These are phyloP conservation scores for Axilococcus clingmanii DNA, from an alignment of 139 green algal species.

Conservation along the genomic window DNA sequence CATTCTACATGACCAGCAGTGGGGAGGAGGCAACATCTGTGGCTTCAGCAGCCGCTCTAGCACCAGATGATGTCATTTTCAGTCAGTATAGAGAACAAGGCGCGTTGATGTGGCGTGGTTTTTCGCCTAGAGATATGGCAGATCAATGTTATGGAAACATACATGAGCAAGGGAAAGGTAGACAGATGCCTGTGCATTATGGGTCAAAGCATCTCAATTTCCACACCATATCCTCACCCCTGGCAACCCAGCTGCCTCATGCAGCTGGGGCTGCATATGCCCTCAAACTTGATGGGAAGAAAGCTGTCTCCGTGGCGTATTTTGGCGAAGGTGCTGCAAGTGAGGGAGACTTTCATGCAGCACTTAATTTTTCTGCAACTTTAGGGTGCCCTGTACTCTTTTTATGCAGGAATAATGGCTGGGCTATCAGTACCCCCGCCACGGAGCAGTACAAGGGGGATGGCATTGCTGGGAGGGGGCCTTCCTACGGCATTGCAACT, in stretches of 20 bases:
- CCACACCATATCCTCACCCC: conserved; percentile 83
- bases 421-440: conserved; percentile 82
- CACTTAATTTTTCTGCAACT: conserved; percentile 85
- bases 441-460: conserved; percentile 85
- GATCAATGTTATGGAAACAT: conserved; percentile 81
- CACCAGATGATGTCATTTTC: conserved; percentile 66
- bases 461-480: conserved; percentile 66
- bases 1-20: conserved; percentile 88
- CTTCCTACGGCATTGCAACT: conserved; percentile 67
- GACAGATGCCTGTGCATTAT: conserved; percentile 96
- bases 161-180: conserved; percentile 69
- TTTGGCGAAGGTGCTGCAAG: conserved; percentile 82
- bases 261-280: conserved; percentile 83
- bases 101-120: conserved; percentile 84
- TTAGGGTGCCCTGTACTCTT: conserved; percentile 75
- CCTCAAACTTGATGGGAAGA: conserved; percentile 48
- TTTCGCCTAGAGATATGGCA: conserved; percentile 71
- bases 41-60: conserved; percentile 67
- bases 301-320: conserved; percentile 42
- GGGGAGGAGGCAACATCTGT: conserved; percentile 83
- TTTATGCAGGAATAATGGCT: conserved; percentile 96
- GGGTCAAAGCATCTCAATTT: conserved; percentile 63
- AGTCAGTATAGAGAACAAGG: conserved; percentile 90
- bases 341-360: conserved; percentile 91
- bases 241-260: conserved; percentile 90